Evolutionary conservation across 225 moss, liverwort and hornwort species (phyloP).

Genomic region (Straminergon stramineum): DNA sequence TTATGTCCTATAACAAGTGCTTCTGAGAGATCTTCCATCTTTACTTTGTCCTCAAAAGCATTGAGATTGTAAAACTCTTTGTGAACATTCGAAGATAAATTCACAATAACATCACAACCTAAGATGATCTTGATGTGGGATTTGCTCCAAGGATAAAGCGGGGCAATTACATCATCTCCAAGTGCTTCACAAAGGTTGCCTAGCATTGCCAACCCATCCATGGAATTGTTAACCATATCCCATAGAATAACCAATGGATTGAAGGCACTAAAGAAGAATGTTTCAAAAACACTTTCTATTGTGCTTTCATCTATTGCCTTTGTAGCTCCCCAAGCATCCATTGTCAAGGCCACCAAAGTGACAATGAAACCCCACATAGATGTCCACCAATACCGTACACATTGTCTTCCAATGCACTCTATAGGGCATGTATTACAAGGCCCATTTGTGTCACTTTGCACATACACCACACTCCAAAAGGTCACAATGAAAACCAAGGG

Average conservation of each 20-base stretch:
- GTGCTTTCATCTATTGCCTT: rapidly evolving
- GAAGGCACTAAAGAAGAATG: neutral
- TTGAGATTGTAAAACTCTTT: neutral
- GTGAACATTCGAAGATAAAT: neutral
- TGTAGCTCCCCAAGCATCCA: rapidly evolving
- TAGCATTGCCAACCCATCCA: neutral
- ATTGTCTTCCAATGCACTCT: neutral
- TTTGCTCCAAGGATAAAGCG: neutral
- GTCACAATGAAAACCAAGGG: rapidly evolving
- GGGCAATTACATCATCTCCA: neutral
- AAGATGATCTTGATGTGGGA: neutral
- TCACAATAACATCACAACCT: neutral
- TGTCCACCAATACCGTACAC: neutral
- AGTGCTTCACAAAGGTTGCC: neutral
- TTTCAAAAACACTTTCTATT: rapidly evolving
- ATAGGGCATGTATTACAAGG: neutral
- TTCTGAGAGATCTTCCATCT: rapidly evolving
- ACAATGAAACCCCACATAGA: neutral
- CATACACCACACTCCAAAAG: neutral
- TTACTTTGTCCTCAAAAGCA: rapidly evolving
- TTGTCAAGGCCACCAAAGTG: neutral
- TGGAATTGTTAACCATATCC: rapidly evolving
- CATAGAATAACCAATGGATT: neutral
- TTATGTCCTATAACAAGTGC: neutral
- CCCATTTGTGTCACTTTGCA: rapidly evolving